phyloP scores from a whole-genome alignment of 257 asterid species.

The Salvia miltiorrhiza region DNA sequence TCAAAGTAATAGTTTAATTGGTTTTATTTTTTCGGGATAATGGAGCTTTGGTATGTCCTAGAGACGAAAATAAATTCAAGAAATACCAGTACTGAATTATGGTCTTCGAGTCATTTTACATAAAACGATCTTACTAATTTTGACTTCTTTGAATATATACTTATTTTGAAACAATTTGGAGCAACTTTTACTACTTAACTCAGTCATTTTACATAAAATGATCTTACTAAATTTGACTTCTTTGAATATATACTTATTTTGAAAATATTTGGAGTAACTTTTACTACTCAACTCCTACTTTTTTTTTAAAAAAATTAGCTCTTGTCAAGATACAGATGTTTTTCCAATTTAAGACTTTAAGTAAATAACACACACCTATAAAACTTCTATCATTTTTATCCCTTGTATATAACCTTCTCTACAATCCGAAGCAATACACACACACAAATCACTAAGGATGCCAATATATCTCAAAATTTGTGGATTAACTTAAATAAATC shows the following conservation, averaged over 20 bases:
- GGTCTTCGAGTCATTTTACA: background rate
- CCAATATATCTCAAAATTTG: too few species aligned
- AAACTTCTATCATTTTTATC: background rate
- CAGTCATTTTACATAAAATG: background rate
- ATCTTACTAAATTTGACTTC: background rate
- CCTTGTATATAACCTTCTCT: too few species aligned
- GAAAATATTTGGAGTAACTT: background rate
- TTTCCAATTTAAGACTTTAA: background rate
- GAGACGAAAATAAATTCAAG: background rate
- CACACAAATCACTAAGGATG: too few species aligned
- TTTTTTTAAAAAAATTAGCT: background rate
- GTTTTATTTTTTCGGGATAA: background rate
- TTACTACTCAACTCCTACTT: background rate
- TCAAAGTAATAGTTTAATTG: background rate
- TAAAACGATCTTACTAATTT: background rate
- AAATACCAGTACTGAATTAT: background rate
- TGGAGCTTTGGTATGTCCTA: too few species aligned
- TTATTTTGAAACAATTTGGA: background rate
- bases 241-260: background rate
- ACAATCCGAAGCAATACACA: too few species aligned
- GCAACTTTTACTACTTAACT: background rate
- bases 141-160: background rate
- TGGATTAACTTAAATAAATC: too few species aligned
- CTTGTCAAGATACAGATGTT: background rate
- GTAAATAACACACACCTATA: background rate